Evolutionary conservation across 2,329 filamentous ascomycete genomes (phyloP), one percentile per base, ranked within the genome.

Genomic region (Thermothelomyces thermophilus): DNA sequence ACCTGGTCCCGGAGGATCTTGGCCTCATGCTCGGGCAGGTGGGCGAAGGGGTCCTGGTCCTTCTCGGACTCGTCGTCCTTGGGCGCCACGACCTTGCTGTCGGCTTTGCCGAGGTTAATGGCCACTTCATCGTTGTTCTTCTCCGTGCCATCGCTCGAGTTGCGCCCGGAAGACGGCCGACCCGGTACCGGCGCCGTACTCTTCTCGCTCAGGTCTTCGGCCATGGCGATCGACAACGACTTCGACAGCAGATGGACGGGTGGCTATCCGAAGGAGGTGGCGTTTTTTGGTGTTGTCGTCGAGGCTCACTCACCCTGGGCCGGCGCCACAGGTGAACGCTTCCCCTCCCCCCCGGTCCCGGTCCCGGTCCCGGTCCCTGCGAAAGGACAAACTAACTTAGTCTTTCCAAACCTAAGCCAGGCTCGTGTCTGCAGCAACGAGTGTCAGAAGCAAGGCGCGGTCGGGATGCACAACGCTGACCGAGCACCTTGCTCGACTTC

Each of bases 1-100:
- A 90, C 73, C 68, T 93, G 87, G 51, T 71, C 73, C 64, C 76
- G 82, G 53, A 93, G 69, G 47, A 91, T 77, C 17, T 75, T 72
- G 46, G 77, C 82, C 66, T 91, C 84, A 19, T 42, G 41, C 36
- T 58, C 58, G 17, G 55, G 52, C 28, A 61, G 55, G 46, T 59
- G 52, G 35, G 56, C 56, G 43, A 48, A 62, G 4, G 56, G 56
- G 35, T 61, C 24, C 9, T 26, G 56, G 35, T 61, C 24, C 9
- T 26, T 26, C 24, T 26, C 59, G 16, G 50, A n/a, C 4, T 10
- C 30, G 2, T 52, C 45, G 45, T 56, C 33, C 19, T 54, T 58
- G 17, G 52, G 36, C 11, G 30, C 19, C 13, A 50, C 42, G 11
- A 57, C 56, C 41, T 54, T 56, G 46, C 50, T 60, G 52, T 58